Evolutionary conservation across 129 eudicot species (phyloP).

Genomic region (Logfia minima): DNA sequence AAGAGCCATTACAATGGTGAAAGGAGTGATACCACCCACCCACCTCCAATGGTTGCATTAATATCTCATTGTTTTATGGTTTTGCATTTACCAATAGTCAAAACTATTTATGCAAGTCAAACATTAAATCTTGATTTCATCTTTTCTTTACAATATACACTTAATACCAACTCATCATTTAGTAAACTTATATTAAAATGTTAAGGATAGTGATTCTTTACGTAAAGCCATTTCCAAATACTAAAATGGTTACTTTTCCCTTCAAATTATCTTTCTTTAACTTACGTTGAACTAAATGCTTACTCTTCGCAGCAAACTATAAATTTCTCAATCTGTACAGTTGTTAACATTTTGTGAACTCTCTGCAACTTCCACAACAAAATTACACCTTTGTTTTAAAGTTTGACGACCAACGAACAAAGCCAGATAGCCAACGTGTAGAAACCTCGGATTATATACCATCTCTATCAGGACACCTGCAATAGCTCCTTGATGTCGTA

Average conservation of each 20-base stretch:
- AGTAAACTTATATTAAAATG: too few relatives aligned
- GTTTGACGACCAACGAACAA: background rate
- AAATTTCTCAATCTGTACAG: constrained; percentile 1
- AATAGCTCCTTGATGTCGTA: constrained; percentile 82
- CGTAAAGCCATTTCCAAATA: background rate
- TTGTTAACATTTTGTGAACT: background rate
- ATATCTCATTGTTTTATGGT: background rate
- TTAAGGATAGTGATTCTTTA: too few relatives aligned
- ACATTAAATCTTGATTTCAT: too few relatives aligned
- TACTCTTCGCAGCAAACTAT: background rate
- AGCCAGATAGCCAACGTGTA: background rate
- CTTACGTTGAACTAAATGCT: background rate
- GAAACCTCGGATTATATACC: constrained; percentile 11
- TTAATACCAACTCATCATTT: too few relatives aligned
- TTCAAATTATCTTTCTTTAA: background rate
- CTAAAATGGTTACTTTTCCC: background rate
- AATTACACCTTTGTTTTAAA: constrained; percentile 8
- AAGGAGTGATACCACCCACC: background rate
- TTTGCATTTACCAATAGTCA: background rate
- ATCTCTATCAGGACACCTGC: constrained; percentile 48
- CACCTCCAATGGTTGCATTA: background rate
- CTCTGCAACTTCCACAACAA: constrained; percentile 6
- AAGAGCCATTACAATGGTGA: background rate
- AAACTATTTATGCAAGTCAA: background rate
- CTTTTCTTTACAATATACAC: too few relatives aligned